Percentiles rank a stretch among this genome's conserved stretches.
Conservation (phyloP, 768 basidiomycete species). For the Kockovaella imperatae region DNA sequence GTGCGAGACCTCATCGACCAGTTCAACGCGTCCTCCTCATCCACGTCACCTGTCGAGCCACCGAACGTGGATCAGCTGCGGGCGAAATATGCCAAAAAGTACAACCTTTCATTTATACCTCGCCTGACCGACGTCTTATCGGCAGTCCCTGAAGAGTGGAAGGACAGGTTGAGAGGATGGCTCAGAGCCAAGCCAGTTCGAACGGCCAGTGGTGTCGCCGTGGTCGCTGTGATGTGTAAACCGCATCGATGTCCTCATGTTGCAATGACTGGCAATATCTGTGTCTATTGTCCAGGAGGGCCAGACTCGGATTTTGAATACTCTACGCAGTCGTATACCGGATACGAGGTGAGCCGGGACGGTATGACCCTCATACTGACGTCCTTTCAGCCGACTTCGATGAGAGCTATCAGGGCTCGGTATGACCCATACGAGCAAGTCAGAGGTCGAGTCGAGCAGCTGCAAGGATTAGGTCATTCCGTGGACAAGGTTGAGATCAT, state of each 20-base stretch:
- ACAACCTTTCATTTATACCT: conserved; percentile 75
- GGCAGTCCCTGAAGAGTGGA: conserved; percentile 95
- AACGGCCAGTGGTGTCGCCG: conserved; percentile 95
- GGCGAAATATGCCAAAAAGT: conserved; percentile 81
- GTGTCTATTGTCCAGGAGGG: conserved; percentile 97
- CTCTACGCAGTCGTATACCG: conserved; percentile 62
- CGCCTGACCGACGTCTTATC: conserved; percentile 95
- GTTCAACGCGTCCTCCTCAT: conserved; percentile 25
- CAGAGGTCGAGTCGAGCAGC: conserved; percentile 85
- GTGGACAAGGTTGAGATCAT: conserved; percentile 77
- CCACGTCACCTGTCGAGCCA: conserved; percentile 50
- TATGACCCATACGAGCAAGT: conserved; percentile 98
- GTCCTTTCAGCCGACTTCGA: conserved; percentile 77
- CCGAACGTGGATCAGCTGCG: conserved; percentile 84
- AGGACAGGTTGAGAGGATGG: conserved; percentile 79
- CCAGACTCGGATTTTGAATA: conserved; percentile 99
- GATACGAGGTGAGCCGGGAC: conserved; percentile 42
- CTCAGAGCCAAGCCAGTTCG: conserved; percentile 87
- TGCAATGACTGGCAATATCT: conserved; percentile 99
- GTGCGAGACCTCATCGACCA: conserved; percentile 76
- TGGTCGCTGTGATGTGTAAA: conserved; percentile 99
- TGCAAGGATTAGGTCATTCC: conserved; percentile 89
- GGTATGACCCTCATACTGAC: not conserved
- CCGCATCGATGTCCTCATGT: conserved; percentile 99
- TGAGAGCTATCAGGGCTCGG: conserved; percentile 95